These are phyloP conservation scores for Magnusiomyces suaveolens DNA, from an alignment of 1,139 yeast species.

Conservation along the genomic window DNA sequence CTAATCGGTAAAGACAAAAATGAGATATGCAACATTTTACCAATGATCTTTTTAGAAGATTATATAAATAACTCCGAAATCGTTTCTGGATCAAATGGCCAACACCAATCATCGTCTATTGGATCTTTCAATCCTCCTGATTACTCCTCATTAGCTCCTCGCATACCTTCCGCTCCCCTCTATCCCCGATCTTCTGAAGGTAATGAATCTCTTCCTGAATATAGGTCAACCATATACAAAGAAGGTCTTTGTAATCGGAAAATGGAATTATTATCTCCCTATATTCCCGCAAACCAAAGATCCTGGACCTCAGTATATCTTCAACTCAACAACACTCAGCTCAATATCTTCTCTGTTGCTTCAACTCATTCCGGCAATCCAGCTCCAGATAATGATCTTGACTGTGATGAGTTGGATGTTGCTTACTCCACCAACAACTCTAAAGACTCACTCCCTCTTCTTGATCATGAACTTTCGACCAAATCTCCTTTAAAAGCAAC, in stretches of 20 bases:
- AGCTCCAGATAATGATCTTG: not conserved
- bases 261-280: constrained; percentile 32
- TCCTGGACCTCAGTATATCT: constrained; percentile 45
- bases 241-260: constrained; percentile 29
- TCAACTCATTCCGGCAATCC: not conserved
- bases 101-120: not conserved
- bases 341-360: constrained; percentile 30
- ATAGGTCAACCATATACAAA: constrained; percentile 28
- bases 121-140: constrained; percentile 21
- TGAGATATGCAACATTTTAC: too few species aligned
- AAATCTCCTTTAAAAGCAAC: not conserved
- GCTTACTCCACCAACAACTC: too few species aligned
- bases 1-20: too few species aligned
- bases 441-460: not conserved
- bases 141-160: constrained; percentile 23
- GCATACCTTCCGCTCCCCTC: constrained; percentile 20
- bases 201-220: constrained; percentile 29
- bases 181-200: constrained; percentile 30
- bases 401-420: not conserved
- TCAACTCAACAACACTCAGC: constrained; percentile 51
- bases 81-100: too few species aligned
- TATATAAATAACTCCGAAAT: not conserved
- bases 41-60: not conserved
- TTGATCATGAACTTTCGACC: not conserved
- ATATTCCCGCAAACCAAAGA: constrained; percentile 35